phyloP scores from a whole-genome alignment of 2,329 filamentous ascomycete genomes.

The Cryphonectria naterciae region DNA sequence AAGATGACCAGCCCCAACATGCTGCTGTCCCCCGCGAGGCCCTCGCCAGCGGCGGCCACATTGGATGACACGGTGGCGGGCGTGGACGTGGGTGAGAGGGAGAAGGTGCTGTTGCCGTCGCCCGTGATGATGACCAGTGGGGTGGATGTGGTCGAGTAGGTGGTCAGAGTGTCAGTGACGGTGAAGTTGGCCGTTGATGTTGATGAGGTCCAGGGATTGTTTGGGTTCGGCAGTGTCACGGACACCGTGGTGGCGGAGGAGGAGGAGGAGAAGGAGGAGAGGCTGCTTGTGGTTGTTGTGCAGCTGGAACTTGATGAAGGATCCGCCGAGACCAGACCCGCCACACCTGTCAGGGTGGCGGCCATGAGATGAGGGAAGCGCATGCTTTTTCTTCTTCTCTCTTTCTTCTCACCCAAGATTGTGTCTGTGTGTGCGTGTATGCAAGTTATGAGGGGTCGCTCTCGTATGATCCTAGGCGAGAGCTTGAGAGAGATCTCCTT shows the following conservation, averaged over 20 bases:
- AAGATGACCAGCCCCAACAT: conserved; percentile 30
- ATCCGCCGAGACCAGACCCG: conserved; percentile 17
- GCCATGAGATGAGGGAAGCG: conserved; percentile 21
- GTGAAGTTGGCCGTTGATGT: not conserved
- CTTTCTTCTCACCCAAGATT: too few species aligned
- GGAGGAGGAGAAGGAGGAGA: not conserved
- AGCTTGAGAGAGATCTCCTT: not conserved
- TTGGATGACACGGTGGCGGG: conserved; percentile 6
- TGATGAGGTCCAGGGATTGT: conserved; percentile 5
- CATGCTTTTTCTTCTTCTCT: conserved; percentile 5
- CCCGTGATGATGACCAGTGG: not conserved
- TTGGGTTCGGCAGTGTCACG: not conserved
- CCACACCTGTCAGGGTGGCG: conserved; percentile 16
- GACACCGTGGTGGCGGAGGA: not conserved
- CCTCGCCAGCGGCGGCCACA: conserved; percentile 17
- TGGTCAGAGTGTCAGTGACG: conserved; percentile 1
- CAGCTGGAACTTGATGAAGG: not conserved
- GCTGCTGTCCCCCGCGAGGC: conserved; percentile 27
- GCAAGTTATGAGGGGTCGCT: not conserved
- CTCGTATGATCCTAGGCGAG: not conserved
- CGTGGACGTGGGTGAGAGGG: not conserved
- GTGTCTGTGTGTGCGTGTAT: not conserved
- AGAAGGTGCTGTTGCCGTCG: not conserved
- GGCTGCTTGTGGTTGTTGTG: conserved; percentile 7
- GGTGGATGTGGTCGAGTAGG: not conserved